A percentile compares a stretch with the other conserved stretches of the same genome.
Conservation (phyloP, 208 protist species). For the Blastocrithidia nonstop region DNA sequence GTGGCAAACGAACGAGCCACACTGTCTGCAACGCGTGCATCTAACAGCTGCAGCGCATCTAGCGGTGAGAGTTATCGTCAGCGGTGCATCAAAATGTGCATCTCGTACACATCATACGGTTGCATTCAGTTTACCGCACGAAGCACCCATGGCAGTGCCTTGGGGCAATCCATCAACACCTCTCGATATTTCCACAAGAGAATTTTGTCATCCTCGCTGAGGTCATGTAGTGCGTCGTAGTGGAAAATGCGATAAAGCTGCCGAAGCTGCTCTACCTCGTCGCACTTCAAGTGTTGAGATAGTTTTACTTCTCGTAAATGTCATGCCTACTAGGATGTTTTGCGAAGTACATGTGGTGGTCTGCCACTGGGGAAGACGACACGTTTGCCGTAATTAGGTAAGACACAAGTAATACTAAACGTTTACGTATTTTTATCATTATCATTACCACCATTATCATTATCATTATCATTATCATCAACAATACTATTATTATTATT, state of each 20-base stretch:
- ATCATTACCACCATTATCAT: slow-evolving; percentile 14
- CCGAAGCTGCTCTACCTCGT: slow-evolving; percentile 33
- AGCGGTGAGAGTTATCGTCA: slow-evolving; percentile 39
- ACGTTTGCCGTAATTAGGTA: slow-evolving; percentile 17
- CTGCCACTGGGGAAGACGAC: slow-evolving; percentile 32
- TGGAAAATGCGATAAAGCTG: slow-evolving; percentile 31
- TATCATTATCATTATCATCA: slow-evolving; percentile 24
- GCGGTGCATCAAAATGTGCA: slow-evolving; percentile 23
- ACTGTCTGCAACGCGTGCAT: slow-evolving; percentile 46
- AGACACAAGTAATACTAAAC: slow-evolving; percentile 12
- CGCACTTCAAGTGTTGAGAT: slow-evolving; percentile 12
- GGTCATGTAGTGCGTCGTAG: slow-evolving; percentile 35
- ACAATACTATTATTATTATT: slow-evolving; percentile 16
- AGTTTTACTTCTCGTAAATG: slow-evolving; percentile 8
- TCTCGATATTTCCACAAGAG: slow-evolving; percentile 60
- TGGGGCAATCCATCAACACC: slow-evolving; percentile 24
- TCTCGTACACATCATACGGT: slow-evolving; percentile 42
- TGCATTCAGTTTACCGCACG: slow-evolving; percentile 49
- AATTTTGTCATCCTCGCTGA: slow-evolving; percentile 39
- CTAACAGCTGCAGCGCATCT: slow-evolving; percentile 67
- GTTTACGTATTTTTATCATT: slow-evolving; percentile 20
- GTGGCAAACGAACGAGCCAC: slow-evolving; percentile 60
- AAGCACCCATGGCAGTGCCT: slow-evolving; percentile 61
- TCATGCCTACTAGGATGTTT: slow-evolving; percentile 6
- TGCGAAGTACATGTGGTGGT: slow-evolving; percentile 14